These are phyloP conservation scores for Viola pubescens DNA, from an alignment of 441 rosid genomes.

Conservation along the genomic window DNA sequence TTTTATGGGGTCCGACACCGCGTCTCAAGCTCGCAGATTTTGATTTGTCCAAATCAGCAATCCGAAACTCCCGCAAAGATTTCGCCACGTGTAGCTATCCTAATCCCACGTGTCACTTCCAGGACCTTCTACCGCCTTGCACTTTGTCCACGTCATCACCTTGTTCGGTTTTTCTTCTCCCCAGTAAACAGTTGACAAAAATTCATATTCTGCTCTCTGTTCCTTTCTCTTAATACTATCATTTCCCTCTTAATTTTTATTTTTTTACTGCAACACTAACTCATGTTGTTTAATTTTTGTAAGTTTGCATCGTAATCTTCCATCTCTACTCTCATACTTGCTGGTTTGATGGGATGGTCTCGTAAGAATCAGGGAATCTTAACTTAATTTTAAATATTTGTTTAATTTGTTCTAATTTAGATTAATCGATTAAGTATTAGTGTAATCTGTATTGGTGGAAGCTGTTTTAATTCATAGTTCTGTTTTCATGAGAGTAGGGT, in stretches of 20 bases:
- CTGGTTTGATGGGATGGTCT: background rate
- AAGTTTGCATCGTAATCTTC: background rate
- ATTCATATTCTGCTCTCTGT: background rate
- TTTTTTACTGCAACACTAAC: background rate
- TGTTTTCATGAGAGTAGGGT: conserved; percentile 19
- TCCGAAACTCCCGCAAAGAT: background rate
- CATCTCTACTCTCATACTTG: background rate
- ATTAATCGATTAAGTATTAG: background rate
- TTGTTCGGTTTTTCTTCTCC: background rate
- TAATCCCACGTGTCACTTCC: conserved; percentile 21
- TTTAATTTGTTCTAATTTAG: background rate
- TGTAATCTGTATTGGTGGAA: background rate
- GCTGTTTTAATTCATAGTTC: background rate
- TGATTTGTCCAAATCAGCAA: conserved; percentile 37
- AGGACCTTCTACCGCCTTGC: conserved; percentile 1
- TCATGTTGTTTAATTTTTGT: conserved; percentile 1
- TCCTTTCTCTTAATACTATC: background rate
- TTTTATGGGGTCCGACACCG: background rate
- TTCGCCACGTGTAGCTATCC: conserved; percentile 19
- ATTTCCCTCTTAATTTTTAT: background rate
- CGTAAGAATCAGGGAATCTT: background rate
- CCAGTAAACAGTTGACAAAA: background rate
- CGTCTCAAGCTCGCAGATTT: conserved; percentile 38
- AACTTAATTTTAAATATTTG: conserved; percentile 5
- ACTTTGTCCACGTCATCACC: background rate